Evolutionary conservation across 768 basidiomycete species (phyloP), one percentile per base, ranked within the genome.

Genomic region (Phlebiopsis flavidoalba): DNA sequence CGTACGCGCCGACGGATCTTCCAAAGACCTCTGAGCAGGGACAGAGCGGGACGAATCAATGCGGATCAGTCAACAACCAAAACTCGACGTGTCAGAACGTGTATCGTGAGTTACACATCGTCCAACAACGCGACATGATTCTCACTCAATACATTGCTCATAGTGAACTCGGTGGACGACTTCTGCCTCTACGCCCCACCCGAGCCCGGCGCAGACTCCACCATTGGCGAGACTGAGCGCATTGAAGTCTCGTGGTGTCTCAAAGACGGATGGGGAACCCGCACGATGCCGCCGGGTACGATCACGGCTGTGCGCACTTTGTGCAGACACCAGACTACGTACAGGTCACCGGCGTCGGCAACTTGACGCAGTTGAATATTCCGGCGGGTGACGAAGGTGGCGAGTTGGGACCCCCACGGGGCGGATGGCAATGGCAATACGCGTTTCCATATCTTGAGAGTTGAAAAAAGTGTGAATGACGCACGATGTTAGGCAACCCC

Each of bases 301-400:
- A 82, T 90, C 65, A 76, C 74, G 0, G 84, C n/a, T n/a, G 84
- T 55, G 86, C 82, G 14, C 87, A 86, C 68, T 83, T 89, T 68
- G 78, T 90, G 6, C 77, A 83, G 63, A 89, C 90, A 0, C 85
- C 87, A 17, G 85, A 86, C 70, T 91, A 84, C 70, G 77, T 90
- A 37, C 89, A 88, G 67, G 73, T 90, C 59, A 85, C 83, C 40
- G 91, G 88, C 49, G 72, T 79, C 53, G 88, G 87, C 5, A 80
- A 91, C 68, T 67, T 89, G 60, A 87, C 85, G 7, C 75, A 78
- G 58, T 70, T 93, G 57, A 88, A 90, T 69, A 77, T 90, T 33
- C 83, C 84, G 8, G 67, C 70, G 0, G 80, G 81, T 2, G 88
- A 89, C 54, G 74, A 60, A 47, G 84, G 82, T 19, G 87, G 86